A percentile compares a stretch with the other conserved stretches of the same genome.
Evolutionary conservation across 2,329 filamentous ascomycete genomes (phyloP).

Genomic region (Mycosphaerella sp.): DNA sequence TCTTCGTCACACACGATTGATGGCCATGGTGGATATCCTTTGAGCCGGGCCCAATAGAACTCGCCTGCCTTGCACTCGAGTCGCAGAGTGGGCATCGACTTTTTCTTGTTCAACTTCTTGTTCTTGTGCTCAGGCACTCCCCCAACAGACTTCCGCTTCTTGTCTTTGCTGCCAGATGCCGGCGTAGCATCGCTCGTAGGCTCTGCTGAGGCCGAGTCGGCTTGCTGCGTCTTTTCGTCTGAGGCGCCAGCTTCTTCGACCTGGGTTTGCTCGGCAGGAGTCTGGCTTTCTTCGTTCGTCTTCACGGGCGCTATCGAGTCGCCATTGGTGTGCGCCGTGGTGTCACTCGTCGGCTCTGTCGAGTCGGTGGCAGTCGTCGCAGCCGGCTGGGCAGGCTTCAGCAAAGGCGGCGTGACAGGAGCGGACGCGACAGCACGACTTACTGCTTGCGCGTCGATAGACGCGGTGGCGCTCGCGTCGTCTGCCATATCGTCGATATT

Average conservation of each 20-base stretch:
- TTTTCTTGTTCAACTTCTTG: slow-evolving; percentile 83
- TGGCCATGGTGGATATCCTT: slow-evolving; percentile 92
- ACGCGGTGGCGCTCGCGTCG: slow-evolving; percentile 23
- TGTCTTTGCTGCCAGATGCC: slow-evolving; percentile 27
- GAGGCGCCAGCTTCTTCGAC: slow-evolving; percentile 25
- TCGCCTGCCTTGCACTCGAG: slow-evolving; percentile 83
- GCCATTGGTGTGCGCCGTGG: slow-evolving; percentile 23
- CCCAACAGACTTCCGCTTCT: slow-evolving; percentile 54
- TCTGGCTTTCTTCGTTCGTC: slow-evolving; percentile 26
- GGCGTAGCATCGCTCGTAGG: slow-evolving; percentile 22
- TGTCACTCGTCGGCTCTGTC: slow-evolving; percentile 15
- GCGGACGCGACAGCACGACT: slow-evolving; percentile 15
- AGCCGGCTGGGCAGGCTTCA: slow-evolving; percentile 23
- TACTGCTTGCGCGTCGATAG: slow-evolving; percentile 28
- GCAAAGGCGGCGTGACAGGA: slow-evolving; percentile 17
- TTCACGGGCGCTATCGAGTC: slow-evolving; percentile 17
- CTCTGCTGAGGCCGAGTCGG: slow-evolving; percentile 19
- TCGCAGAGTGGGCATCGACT: slow-evolving; percentile 60
- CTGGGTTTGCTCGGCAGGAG: slow-evolving; percentile 25
- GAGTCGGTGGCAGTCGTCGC: slow-evolving; percentile 8
- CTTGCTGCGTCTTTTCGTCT: slow-evolving; percentile 23
- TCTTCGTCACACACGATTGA: slow-evolving; percentile 89
- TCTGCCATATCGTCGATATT: slow-evolving; percentile 28
- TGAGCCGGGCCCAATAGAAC: slow-evolving; percentile 86
- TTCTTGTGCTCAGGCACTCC: slow-evolving; percentile 60